phyloP scores from a whole-genome alignment of 2,329 filamentous ascomycete genomes.

The Zymoseptoria passerinii region DNA sequence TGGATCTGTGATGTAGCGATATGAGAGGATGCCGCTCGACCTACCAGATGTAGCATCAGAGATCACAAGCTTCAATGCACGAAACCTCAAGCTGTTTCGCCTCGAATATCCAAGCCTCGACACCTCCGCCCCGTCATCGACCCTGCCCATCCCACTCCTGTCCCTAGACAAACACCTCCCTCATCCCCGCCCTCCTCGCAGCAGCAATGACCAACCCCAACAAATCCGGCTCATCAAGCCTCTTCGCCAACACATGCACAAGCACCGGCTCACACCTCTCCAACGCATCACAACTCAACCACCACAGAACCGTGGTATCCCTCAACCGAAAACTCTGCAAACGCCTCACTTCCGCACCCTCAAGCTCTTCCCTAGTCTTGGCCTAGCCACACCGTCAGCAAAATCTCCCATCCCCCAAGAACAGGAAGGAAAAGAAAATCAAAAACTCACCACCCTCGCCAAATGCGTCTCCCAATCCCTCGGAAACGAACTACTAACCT shows the following conservation, averaged over 20 bases:
- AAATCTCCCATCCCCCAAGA: too few relatives aligned
- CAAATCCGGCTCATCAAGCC: neutral
- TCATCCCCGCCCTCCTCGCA: neutral
- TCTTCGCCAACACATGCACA: neutral
- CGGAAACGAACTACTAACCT: neutral
- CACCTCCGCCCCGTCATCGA: neutral
- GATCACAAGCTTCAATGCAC: too few relatives aligned
- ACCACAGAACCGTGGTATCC: neutral
- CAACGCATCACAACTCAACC: neutral
- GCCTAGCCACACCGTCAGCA: too few relatives aligned
- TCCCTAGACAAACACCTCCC: neutral
- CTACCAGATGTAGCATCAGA: neutral
- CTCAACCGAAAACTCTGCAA: neutral
- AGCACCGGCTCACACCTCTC: neutral
- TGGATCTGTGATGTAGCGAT: neutral
- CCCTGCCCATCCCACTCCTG: neutral
- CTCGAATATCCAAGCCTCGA: neutral
- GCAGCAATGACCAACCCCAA: neutral
- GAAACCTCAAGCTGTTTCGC: too few relatives aligned
- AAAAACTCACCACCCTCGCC: neutral
- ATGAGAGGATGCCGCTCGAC: neutral
- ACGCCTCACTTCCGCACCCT: neutral
- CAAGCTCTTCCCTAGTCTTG: neutral
- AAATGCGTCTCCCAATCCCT: neutral
- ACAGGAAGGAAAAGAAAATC: too few relatives aligned